These are phyloP conservation scores for Phytomonas francai DNA, from an alignment of 208 protist species.

Conservation along the genomic window DNA sequence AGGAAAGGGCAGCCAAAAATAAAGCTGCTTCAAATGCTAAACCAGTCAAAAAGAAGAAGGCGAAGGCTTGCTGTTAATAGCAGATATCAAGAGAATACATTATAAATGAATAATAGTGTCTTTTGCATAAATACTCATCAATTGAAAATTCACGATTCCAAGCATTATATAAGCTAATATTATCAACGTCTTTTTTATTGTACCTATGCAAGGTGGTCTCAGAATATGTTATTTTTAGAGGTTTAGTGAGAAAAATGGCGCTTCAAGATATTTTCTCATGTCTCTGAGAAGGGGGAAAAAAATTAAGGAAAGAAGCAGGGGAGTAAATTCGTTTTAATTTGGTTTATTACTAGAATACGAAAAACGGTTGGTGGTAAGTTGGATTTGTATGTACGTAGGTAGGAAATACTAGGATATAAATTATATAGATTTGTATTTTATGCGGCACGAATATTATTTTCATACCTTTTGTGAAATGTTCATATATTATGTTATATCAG, in stretches of 20 bases:
- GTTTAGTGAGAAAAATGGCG: constrained; percentile 17
- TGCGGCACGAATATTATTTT: constrained; percentile 6
- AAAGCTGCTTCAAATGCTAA: neutral
- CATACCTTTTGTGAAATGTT: constrained; percentile 11
- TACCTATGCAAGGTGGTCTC: neutral
- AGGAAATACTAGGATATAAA: neutral
- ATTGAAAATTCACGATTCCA: neutral
- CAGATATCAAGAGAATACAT: constrained; percentile 12
- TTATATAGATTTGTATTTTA: constrained; percentile 10
- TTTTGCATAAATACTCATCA: neutral
- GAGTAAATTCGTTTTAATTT: constrained; percentile 1
- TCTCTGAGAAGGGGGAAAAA: neutral
- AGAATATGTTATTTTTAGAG: constrained; percentile 8
- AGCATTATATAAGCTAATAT: neutral
- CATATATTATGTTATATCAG: neutral
- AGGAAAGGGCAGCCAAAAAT: constrained; percentile 9
- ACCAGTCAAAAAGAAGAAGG: constrained; percentile 23
- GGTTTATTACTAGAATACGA: neutral
- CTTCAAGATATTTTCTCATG: constrained; percentile 8
- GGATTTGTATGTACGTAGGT: neutral
- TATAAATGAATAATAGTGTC: neutral
- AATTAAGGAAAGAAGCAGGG: neutral
- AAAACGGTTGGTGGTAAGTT: neutral
- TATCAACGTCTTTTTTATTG: neutral
- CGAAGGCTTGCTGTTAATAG: constrained; percentile 45